Base-by-base conservation (phyloP, 2,329 filamentous ascomycete species). In the Trichoderma afroharzianum region DNA sequence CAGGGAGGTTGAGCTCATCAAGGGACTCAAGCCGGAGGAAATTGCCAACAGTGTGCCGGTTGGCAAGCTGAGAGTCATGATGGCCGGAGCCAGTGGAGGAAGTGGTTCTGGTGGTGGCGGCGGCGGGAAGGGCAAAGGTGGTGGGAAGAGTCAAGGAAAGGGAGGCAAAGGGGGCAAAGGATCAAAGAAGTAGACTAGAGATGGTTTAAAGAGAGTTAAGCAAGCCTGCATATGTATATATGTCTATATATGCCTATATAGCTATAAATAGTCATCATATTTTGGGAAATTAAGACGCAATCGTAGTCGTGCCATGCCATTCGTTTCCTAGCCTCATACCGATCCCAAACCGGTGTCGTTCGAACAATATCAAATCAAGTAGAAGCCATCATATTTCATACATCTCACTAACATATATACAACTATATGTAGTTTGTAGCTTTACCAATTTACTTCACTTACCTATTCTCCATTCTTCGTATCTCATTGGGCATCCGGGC, bases 1-100 rank as follows among this genome's bases (percentile, higher is more conserved):
- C 0, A 84, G 90, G 18, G 96, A 98, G 81, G 88, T 92, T n/a
- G 95, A 97, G 80, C 82, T 97, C 43, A 87, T 98, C 73, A 92
- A 92, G 81, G 88, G 85, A 0, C 90, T 94, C 84, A 96, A 94
- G 81, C 89, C 93, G 26, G 90, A 93, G 72, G 95, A 97, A 82
- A 88, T 94, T 18, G 88, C 94, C 70, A 95, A 95, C 75, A 88
- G 89, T 5, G 88, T 98, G 74, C 93, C 94, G 0, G 93, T 97
- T 0, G 87, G 91, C 36, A 95, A 93, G 80, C 88, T 96, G 47
- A 89, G 92, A 76, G 88, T 97, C 50, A 92, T 97, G 89, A 88
- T 92, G 84, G 85, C 87, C 15, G 90, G 90, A 6, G 89, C 88
- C 1, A 81, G 82, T 43, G 78, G 79, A 36, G 82, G 82, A 30